Evolutionary conservation across 352 stramenopile genomes (phyloP), one percentile per base, ranked within the genome.

Genomic region (Blastocystis sp.): DNA sequence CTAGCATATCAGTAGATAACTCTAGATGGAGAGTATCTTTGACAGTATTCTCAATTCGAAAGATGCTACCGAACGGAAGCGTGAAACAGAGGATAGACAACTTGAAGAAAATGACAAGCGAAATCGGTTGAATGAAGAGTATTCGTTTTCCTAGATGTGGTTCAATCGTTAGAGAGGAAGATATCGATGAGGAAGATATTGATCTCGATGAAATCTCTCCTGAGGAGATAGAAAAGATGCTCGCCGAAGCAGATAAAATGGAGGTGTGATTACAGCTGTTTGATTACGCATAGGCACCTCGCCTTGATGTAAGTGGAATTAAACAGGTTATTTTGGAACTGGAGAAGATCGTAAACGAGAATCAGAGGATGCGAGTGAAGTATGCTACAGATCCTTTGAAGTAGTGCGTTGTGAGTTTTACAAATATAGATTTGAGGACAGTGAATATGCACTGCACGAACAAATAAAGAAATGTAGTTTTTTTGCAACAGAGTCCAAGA

Each of bases 11-110:
- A n/a, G 18, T 59, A 53, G 34, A 79, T 18, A 24, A 53, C 30
- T 55, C 6, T 41, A 7, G 18, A 81, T 81, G 70, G 70, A 81
- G 18, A 34, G 45, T 63, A 26, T 81, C 20, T 81, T 81, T 81
- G 70, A 81, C 50, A 81, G n/a, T 37, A 81, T 81, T 43, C 65
- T 81, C n/a, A 81, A 81, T 65, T 81, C 70, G 37, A 81, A 65
- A 54, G 55, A 65, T 24, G 2, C 3, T 0, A 47, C 53, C 20
- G 50, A 26, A 24, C 7, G 50, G 41, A 81, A 81, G 37, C 43
- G 70, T 24, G 13, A 62, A 62, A 16, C 7, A 11, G 70, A 63
- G 26, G 70, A 45, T 63, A 16, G 11, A 3, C 16, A 9, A 13
- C 9, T 65, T 43, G 39, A 63, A 26, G 39, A 65, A 8, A 24